Evolutionary conservation across 345 rosid species (phyloP), one percentile per base, ranked within the genome.

Genomic region (Ceriops zippeliana): DNA sequence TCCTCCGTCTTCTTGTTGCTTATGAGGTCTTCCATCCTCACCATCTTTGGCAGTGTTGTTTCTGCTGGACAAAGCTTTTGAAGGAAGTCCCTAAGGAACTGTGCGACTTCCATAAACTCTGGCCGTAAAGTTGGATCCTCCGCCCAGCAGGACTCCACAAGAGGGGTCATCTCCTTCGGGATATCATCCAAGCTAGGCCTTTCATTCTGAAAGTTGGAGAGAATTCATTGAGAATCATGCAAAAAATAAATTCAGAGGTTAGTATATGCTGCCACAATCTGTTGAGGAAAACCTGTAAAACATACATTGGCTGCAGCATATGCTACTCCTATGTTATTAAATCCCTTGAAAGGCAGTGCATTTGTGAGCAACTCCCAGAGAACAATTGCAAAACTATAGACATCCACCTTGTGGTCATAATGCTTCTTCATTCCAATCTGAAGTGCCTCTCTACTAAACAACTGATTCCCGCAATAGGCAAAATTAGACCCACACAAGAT

Each of bases 391-490:
- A 83, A 89, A 75, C 92, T 89, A 71, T 84, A 89, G 28, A 87
- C 92, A 69, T 89, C 96, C 28, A 77, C 89, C 77, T 87, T 89
- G 79, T 83, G 92, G 73, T 89, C 88, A 52, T 89, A 89, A 27
- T 78, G 86, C 67, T 74, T 78, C 74, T 70, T 83, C 49, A 68
- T 84, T 49, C 84, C 87, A 15, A 32, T 10, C 26, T 28, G 72
- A 35, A 82, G 74, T 46, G 90, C 80, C 17, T 79, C 89, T 75
- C 13, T 47, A 76, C 83, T 79, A 72, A 73, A 82, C 64, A 83
- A 61, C 91, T 89, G 76, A 21, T 53, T 61, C 32, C 26, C 49
- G 30, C 26, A 49, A 72, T 2, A 38, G 31, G 54, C 17, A 24
- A n/a, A 71, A 61, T 62, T 52, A 76, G 61, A 63, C 19, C 37